Conservation (phyloP, 805 yeast species). For the Metschnikowia drakensbergensis region DNA sequence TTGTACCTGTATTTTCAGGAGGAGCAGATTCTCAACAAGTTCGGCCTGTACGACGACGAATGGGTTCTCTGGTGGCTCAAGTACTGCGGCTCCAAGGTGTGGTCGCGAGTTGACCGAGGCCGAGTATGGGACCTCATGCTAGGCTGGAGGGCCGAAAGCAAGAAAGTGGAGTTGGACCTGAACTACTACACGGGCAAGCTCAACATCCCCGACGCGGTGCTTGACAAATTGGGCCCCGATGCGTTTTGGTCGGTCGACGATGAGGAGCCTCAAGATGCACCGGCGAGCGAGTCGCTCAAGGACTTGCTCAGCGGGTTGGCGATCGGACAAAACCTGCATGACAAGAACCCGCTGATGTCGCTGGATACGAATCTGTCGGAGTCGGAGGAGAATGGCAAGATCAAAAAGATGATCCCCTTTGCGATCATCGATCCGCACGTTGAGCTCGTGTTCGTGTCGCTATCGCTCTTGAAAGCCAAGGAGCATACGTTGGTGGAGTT, state of each 20-base stretch:
- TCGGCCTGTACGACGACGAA: constrained; percentile 61
- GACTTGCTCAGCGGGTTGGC: constrained; percentile 31
- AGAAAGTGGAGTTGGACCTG: constrained; percentile 25
- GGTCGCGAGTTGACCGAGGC: constrained; percentile 79
- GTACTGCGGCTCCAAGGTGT: constrained; percentile 81
- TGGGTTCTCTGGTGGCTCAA: constrained; percentile 97
- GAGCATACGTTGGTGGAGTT: constrained; percentile 77
- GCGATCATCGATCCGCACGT: constrained; percentile 69
- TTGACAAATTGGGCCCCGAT: constrained; percentile 52
- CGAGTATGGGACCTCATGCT: constrained; percentile 84
- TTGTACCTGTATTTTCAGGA: constrained; percentile 71
- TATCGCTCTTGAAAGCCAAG: constrained; percentile 77
- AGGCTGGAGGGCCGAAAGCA: constrained; percentile 59
- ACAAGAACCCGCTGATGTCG: constrained; percentile 1
- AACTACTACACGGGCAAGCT: constrained; percentile 32
- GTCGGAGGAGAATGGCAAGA: constrained; percentile 10
- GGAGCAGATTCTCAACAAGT: constrained; percentile 66
- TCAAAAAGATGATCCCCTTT: constrained; percentile 40
- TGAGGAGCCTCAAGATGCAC: constrained; percentile 11
- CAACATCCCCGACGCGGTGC: constrained; percentile 23
- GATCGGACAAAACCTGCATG: constrained; percentile 6
- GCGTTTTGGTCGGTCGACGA: constrained; percentile 49
- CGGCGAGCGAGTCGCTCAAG: constrained; percentile 24
- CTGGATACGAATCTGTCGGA: constrained; percentile 5
- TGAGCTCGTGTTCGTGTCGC: constrained; percentile 68